These are phyloP conservation scores for Ophiostoma novo-ulmi DNA, from an alignment of 2,329 filamentous ascomycete species.

Conservation along the genomic window DNA sequence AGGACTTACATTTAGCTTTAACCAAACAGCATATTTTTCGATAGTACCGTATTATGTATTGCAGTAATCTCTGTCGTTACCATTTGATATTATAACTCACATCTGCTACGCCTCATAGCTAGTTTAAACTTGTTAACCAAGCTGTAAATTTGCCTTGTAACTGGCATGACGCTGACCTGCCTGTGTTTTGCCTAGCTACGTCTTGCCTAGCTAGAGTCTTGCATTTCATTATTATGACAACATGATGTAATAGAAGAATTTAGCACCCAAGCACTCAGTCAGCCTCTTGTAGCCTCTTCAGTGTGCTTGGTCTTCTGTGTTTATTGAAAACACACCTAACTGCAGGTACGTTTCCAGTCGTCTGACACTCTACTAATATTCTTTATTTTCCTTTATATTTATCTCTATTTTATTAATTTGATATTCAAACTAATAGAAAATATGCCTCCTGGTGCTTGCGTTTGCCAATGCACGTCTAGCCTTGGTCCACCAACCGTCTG, in stretches of 20 bases:
- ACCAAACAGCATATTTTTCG: no score
- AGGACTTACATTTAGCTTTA: no score
- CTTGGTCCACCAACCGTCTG: not conserved
- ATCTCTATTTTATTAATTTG: not conserved
- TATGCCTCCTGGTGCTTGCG: not conserved
- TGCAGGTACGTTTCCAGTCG: not conserved
- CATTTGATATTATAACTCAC: no score
- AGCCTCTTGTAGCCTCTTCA: not conserved
- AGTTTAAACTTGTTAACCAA: no score
- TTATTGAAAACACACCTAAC: not conserved
- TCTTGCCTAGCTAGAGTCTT: no score
- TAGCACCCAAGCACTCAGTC: not conserved
- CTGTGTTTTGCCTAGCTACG: not conserved
- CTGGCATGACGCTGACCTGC: not conserved
- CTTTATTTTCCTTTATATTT: not conserved
- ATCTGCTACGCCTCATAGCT: no score
- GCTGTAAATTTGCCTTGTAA: no score
- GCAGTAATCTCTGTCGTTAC: no score
- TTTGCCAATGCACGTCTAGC: not conserved
- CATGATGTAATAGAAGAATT: no score
- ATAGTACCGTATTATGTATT: no score
- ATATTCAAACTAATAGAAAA: not conserved
- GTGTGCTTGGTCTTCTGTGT: not conserved
- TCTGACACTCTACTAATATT: not conserved
- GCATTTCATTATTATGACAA: not conserved